Conservation (phyloP, 192 early-diverging fungal genomes). For the Backusella tarrabulga region DNA sequence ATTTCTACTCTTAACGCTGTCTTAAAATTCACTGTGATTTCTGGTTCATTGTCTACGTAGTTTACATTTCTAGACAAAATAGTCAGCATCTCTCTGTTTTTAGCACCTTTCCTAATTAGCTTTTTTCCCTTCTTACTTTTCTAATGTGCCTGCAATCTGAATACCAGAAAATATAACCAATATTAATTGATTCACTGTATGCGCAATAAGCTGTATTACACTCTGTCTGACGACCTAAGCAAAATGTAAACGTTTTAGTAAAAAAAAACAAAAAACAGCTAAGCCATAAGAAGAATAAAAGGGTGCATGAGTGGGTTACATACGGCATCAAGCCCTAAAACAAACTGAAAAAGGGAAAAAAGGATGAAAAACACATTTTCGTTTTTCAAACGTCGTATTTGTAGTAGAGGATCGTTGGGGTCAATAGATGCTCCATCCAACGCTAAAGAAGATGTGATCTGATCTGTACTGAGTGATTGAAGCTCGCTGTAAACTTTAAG, state of each 20-base stretch:
- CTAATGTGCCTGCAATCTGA: slow-evolving; percentile 15
- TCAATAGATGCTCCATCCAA: not conserved
- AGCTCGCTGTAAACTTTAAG: not conserved
- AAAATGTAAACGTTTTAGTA: not conserved
- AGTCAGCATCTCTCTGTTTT: not conserved
- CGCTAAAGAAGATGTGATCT: not conserved
- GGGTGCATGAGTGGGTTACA: not conserved
- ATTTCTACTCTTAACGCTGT: slow-evolving; percentile 10
- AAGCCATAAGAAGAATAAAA: not conserved
- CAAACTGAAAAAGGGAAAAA: slow-evolving; percentile 16
- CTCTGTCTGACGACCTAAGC: slow-evolving; percentile 19
- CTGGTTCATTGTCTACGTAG: not conserved
- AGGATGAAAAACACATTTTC: slow-evolving; percentile 25
- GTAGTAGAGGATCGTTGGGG: not conserved
- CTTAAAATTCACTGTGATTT: not conserved
- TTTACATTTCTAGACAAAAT: not conserved
- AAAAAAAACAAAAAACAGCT: not conserved
- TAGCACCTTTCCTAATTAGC: not conserved
- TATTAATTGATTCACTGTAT: slow-evolving; percentile 8
- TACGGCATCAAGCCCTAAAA: slow-evolving; percentile 23
- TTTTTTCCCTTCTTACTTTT: slow-evolving; percentile 6
- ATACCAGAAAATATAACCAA: slow-evolving; percentile 16
- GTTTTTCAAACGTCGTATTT: slow-evolving; percentile 11
- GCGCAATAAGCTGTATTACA: slow-evolving; percentile 22
- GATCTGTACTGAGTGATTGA: not conserved